Evolutionary conservation across 305 asterid species (phyloP).

Genomic region (Fraxinus dipetala): DNA sequence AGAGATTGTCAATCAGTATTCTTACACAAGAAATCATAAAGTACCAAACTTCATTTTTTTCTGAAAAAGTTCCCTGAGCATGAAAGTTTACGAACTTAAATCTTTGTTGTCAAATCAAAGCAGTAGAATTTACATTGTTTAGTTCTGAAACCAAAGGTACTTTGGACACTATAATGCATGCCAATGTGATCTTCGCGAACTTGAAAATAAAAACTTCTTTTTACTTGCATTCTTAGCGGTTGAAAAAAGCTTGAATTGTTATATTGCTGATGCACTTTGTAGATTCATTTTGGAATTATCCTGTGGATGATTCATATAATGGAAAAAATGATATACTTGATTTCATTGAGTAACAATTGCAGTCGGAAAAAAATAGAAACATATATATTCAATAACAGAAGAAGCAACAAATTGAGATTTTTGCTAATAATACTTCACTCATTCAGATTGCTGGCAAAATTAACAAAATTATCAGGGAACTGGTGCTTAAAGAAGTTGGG

Average conservation of each 20-base stretch:
- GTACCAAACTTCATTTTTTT: background rate
- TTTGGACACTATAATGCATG: background rate
- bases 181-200: background rate
- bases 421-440: slow-evolving; percentile 16
- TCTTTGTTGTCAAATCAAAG: background rate
- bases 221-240: background rate
- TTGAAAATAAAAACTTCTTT: background rate
- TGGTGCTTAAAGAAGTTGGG: slow-evolving; percentile 87
- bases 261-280: background rate
- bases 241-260: background rate
- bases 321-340: background rate
- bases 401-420: background rate
- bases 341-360: background rate
- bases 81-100: background rate
- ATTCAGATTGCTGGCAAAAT: slow-evolving; percentile 87
- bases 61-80: background rate
- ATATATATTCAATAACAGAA: background rate
- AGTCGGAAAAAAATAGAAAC: background rate
- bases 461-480: slow-evolving; percentile 74
- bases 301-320: background rate
- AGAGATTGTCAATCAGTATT: background rate
- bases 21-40: background rate
- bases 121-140: background rate
- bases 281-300: background rate
- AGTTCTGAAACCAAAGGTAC: background rate